Evolutionary conservation across 2,329 filamentous ascomycete species (phyloP), one percentile per base, ranked within the genome.

Genomic region (Trichoderma sp.): DNA sequence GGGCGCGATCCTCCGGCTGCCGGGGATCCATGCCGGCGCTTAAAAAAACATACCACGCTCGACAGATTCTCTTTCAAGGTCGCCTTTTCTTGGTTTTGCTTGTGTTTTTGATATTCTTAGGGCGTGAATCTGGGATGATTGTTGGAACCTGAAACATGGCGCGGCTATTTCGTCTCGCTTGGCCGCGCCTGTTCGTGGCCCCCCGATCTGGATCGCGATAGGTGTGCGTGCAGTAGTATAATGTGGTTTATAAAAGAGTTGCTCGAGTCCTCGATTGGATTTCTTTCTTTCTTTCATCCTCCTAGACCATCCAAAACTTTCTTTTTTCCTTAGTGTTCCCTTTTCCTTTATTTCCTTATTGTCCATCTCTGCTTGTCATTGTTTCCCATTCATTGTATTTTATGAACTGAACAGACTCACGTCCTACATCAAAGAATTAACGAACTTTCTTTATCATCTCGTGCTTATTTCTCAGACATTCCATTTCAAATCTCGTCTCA

Each of bases 1-100:
- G 71, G 66, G 71, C 71, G 15, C 24, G 39, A 60, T 58, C 53
- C 51, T 72, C 71, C 64, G 70, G 70, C 70, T 28, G 60, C 61
- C 68, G 62, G 62, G 34, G 47, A 26, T 28, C 24, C 36, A 32
- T 5, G 18, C 62, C 57, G 63, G 72, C 72, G 72, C 68, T 71
- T 73, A 73, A 67, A 21, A 12, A 14, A n/a, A 26, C 15, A 30
- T 0, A 6, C 30, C n/a, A 39, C 36, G 18, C 14, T 24, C 30
- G 57, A n/a, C 3, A 2, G 24, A 24, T 3, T 2, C 24, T 24
- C 24, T 24, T 24, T 24, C 24, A 24, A 24, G 24, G 24, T 24
- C 24, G 24, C 24, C 24, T 24, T 24, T 24, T 24, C 24, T 24
- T 24, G 24, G 9, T 51, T 21, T 51, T 21, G n/a, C n/a, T 51